Conservation (phyloP, 139 green algal species). For the Chlamydomonas sp. region DNA sequence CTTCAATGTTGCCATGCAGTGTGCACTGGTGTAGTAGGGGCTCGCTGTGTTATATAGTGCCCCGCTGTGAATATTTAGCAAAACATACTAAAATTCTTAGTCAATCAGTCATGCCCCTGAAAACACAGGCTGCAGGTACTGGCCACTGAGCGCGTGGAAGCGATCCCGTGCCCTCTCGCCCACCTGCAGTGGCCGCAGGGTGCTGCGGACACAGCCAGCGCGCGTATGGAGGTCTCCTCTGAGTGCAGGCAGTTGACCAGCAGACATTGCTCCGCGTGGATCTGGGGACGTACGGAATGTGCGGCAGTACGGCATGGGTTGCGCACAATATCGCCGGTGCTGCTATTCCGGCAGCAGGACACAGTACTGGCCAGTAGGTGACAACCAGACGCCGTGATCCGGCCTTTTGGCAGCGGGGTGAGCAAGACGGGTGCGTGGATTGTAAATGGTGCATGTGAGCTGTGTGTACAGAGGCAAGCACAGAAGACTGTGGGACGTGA, state of each 20-base stretch:
- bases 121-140: no score
- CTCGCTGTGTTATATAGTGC: no score
- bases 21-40: no score
- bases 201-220: slow-evolving; percentile 77
- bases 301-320: no score
- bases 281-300: slow-evolving; percentile 9
- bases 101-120: no score
- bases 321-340: no score
- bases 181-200: slow-evolving; percentile 87
- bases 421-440: background rate
- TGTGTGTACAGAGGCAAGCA: no score
- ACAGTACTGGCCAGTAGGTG: background rate
- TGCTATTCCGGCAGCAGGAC: background rate
- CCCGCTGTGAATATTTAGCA: no score
- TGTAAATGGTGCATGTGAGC: background rate
- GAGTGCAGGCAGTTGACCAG: slow-evolving; percentile 73
- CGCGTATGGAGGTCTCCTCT: slow-evolving; percentile 62
- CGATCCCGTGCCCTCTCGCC: background rate
- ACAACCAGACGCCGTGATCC: no score
- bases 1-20: no score
- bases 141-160: no score
- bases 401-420: background rate
- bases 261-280: slow-evolving; percentile 91
- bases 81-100: no score
- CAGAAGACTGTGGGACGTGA: background rate